phyloP scores from a whole-genome alignment of 148 eudicot species.

The Rhododendron ferrugineum region DNA sequence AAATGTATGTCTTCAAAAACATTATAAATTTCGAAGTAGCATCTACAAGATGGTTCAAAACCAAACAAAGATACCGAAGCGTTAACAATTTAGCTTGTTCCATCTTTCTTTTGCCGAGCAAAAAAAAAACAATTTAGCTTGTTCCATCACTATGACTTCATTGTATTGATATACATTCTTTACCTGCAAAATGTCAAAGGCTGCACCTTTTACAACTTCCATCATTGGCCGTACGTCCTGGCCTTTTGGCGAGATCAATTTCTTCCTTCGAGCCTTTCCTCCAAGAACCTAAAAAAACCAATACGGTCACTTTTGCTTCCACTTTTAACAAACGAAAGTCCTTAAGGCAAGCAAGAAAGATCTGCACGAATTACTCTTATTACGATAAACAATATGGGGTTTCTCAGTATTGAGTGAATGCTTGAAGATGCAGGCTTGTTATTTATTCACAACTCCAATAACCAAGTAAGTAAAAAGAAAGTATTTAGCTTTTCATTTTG shows the following conservation, averaged over 20 bases:
- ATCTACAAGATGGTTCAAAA: background rate
- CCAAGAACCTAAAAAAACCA: slow-evolving; percentile 57
- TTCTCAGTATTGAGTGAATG: background rate
- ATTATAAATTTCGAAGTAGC: background rate
- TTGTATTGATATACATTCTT: background rate
- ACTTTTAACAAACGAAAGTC: background rate
- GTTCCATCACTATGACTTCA: background rate
- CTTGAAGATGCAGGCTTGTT: background rate
- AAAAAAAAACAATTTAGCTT: too few relatives aligned
- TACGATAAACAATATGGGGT: slow-evolving; percentile 1
- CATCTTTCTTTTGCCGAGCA: too few relatives aligned
- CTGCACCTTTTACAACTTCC: slow-evolving; percentile 94
- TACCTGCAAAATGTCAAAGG: slow-evolving; percentile 88
- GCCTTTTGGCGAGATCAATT: slow-evolving; percentile 75
- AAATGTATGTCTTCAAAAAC: background rate
- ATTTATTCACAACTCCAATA: background rate
- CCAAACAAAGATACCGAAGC: background rate
- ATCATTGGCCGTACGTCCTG: slow-evolving; percentile 94
- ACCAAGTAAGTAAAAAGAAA: background rate
- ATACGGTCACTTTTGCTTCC: slow-evolving; percentile 6
- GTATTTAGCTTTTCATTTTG: background rate
- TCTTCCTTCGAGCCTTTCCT: slow-evolving; percentile 85
- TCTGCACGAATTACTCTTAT: background rate
- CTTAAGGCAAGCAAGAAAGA: background rate
- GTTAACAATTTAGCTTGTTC: too few relatives aligned